A percentile compares a stretch with the other conserved stretches of the same genome.
Evolutionary conservation across 2,329 filamentous ascomycete genomes (phyloP).

Genomic region (Ophiostoma australiae): DNA sequence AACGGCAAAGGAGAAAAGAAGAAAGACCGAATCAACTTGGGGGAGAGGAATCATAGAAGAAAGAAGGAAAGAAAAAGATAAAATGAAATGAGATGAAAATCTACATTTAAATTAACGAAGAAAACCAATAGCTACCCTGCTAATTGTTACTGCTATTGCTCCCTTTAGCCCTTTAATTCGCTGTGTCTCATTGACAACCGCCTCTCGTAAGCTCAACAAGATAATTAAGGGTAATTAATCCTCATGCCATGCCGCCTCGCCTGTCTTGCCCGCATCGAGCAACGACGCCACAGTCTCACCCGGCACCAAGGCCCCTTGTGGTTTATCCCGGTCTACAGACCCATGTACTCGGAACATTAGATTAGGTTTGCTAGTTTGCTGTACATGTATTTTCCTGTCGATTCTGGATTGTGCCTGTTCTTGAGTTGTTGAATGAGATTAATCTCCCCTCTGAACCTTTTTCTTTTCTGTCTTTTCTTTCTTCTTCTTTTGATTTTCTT

Average conservation of each 20-base stretch:
- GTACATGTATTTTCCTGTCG: not conserved
- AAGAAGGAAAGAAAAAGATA: not conserved
- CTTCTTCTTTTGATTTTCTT: no score
- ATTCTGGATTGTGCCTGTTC: not conserved
- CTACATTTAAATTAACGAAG: not conserved
- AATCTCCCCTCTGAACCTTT: no score
- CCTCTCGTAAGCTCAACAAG: not conserved
- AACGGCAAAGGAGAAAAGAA: not conserved
- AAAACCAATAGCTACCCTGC: not conserved
- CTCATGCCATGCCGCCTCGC: constrained; percentile 18
- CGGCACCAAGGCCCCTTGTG: not conserved
- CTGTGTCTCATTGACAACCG: not conserved
- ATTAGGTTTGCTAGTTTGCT: not conserved
- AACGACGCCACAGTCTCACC: constrained; percentile 1
- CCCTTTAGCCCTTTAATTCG: not conserved
- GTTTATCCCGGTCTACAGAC: not conserved
- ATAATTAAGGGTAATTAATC: not conserved
- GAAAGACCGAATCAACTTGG: not conserved
- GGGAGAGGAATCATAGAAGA: no score
- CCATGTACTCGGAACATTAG: not conserved
- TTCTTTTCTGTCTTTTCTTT: no score
- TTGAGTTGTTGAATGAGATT: not conserved
- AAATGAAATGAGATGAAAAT: not conserved
- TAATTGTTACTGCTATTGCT: not conserved
- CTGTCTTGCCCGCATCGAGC: constrained; percentile 24